These are phyloP conservation scores for Cantharellus anzutake DNA, from an alignment of 768 basidiomycete genomes.

Conservation along the genomic window DNA sequence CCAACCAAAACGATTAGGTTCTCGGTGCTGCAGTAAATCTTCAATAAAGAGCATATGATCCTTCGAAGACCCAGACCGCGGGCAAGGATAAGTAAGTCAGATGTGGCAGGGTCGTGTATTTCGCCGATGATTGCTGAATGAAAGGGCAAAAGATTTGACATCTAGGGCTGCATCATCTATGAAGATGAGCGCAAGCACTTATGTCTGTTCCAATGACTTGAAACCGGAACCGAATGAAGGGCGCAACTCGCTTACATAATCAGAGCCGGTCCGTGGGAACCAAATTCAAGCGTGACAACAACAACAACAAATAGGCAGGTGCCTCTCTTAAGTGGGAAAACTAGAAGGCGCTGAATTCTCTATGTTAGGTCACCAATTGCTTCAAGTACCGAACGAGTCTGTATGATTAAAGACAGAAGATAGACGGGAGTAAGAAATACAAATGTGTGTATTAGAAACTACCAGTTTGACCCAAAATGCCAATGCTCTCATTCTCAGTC, in stretches of 20 bases:
- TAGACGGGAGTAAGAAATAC: no score
- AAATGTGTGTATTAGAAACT: no score
- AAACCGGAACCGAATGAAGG: not conserved
- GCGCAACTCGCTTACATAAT: not conserved
- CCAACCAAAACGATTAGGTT: conserved; percentile 75
- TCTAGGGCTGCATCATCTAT: not conserved
- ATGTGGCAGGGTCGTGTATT: conserved; percentile 19
- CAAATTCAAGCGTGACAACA: not conserved
- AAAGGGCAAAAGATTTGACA: conserved; percentile 16
- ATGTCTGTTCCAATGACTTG: not conserved
- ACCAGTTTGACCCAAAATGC: no score
- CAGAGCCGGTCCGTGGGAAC: not conserved
- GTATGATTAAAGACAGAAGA: no score
- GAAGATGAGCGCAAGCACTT: not conserved
- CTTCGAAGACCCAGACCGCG: conserved; percentile 79
- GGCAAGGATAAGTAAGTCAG: conserved; percentile 45
- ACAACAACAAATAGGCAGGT: no score
- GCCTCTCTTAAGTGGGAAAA: no score
- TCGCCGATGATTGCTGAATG: conserved; percentile 20
- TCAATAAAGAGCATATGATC: conserved; percentile 69
- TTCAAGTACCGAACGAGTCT: no score
- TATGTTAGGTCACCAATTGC: no score
- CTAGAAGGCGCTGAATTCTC: no score
- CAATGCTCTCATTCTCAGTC: no score
- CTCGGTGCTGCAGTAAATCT: conserved; percentile 77